phyloP scores from a whole-genome alignment of 352 stramenopile genomes.

The Globisporangium irregulare region DNA sequence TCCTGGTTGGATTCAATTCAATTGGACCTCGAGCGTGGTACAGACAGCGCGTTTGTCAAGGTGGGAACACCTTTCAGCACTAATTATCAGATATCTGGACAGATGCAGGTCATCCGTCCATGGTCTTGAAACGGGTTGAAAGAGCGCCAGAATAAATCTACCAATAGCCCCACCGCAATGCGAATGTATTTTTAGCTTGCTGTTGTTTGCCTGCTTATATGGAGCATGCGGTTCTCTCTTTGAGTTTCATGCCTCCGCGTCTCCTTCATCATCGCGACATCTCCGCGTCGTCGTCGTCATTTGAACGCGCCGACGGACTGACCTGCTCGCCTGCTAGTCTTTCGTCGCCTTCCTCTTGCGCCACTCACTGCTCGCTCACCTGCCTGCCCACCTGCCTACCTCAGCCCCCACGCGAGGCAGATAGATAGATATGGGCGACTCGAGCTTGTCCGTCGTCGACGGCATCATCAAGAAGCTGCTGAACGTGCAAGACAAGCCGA shows the following conservation, averaged over 20 bases:
- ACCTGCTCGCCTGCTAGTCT: neutral
- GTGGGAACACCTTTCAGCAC: too few relatives aligned
- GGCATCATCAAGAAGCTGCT: conserved; percentile 66
- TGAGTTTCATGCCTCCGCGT: neutral
- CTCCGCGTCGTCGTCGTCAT: neutral
- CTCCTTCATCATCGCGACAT: neutral
- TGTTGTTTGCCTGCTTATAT: too few relatives aligned
- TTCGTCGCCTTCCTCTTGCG: neutral
- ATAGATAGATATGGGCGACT: conserved; percentile 37
- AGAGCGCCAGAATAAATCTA: too few relatives aligned
- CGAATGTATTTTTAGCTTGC: too few relatives aligned
- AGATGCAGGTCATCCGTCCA: too few relatives aligned
- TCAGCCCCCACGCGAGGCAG: neutral
- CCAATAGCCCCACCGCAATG: too few relatives aligned
- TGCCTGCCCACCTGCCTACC: neutral
- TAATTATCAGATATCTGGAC: too few relatives aligned
- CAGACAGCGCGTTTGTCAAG: too few relatives aligned
- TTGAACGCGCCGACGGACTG: neutral
- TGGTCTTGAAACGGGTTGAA: too few relatives aligned
- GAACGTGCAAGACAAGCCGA: conserved; percentile 50
- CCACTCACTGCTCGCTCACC: too few relatives aligned
- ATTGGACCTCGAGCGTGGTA: too few relatives aligned
- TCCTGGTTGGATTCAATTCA: too few relatives aligned
- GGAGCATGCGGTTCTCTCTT: neutral
- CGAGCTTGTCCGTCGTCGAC: conserved; percentile 51